Conservation (phyloP, 2,329 filamentous ascomycete species). For the Fusarium redolens region DNA sequence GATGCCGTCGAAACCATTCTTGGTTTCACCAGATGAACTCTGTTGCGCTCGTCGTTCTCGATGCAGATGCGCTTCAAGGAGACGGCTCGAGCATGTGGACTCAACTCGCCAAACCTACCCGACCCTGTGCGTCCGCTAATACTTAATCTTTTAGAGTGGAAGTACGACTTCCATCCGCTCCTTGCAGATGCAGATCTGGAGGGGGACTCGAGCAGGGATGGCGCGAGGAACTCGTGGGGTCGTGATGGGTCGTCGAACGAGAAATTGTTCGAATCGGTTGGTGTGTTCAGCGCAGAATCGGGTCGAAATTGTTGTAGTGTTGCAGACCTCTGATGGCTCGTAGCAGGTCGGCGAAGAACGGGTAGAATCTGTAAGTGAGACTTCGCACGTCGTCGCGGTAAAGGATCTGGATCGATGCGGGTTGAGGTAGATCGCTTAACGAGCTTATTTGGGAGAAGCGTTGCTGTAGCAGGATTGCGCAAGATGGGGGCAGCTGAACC, state of each 20-base stretch:
- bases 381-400: conserved; percentile 62
- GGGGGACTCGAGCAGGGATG: conserved; percentile 40
- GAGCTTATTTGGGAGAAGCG: conserved; percentile 76
- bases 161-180: conserved; percentile 66
- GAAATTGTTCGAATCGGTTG: conserved; percentile 45
- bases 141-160: conserved; percentile 58
- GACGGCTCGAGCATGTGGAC: conserved; percentile 37
- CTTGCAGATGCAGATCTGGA: conserved; percentile 28
- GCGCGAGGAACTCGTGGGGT: conserved; percentile 46
- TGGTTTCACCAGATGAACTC: conserved; percentile 52
- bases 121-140: conserved; percentile 36
- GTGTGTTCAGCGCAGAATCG: conserved; percentile 43
- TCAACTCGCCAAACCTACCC: conserved; percentile 45
- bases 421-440: conserved; percentile 77
- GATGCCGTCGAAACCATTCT: conserved; percentile 49
- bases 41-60: conserved; percentile 37
- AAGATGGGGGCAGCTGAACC: conserved; percentile 73
- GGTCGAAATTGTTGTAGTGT: conserved; percentile 69
- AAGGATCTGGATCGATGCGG: conserved; percentile 57
- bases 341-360: conserved; percentile 77
- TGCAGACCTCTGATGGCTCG: conserved; percentile 81
- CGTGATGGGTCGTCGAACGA: conserved; percentile 52
- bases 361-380: conserved; percentile 73
- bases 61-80: conserved; percentile 46
- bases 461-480: conserved; percentile 51